Evolutionary conservation across 495 filamentous ascomycete genomes (phyloP).

Genomic region (Penicillium argentinense): DNA sequence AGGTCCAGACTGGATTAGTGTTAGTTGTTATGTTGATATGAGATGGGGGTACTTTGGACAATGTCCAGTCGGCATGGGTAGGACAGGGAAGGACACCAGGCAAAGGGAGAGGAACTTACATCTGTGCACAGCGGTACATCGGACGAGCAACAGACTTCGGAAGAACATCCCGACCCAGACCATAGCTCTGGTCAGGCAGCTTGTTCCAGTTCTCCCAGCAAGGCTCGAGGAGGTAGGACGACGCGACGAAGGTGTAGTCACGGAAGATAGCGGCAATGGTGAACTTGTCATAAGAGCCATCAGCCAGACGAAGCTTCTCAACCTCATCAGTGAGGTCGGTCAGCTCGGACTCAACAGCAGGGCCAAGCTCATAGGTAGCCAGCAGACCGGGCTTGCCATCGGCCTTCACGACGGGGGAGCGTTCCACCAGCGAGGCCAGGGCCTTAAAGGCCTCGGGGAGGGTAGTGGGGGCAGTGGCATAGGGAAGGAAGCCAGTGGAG

Average conservation of each 20-base stretch:
- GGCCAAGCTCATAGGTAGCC: constrained; percentile 67
- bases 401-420: constrained; percentile 70
- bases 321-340: constrained; percentile 72
- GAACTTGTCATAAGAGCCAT: constrained; percentile 60
- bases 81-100: not conserved
- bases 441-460: constrained; percentile 66
- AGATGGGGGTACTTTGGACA: too few species aligned
- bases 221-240: constrained; percentile 90
- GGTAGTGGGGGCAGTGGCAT: constrained; percentile 34
- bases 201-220: constrained; percentile 72
- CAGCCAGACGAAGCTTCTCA: constrained; percentile 57
- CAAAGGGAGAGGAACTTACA: constrained; percentile 57
- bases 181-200: constrained; percentile 64
- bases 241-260: constrained; percentile 87
- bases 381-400: constrained; percentile 75
- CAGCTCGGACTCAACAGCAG: constrained; percentile 61
- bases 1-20: constrained; percentile 37
- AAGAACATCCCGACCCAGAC: constrained; percentile 68
- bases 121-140: constrained; percentile 71
- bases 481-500: constrained; percentile 69
- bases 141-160: constrained; percentile 70
- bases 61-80: too few species aligned
- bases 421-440: constrained; percentile 66
- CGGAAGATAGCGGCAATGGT: constrained; percentile 81
- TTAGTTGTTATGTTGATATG: too few species aligned